Conservation (phyloP, 257 asterid genomes). For the Solanum rostratum region DNA sequence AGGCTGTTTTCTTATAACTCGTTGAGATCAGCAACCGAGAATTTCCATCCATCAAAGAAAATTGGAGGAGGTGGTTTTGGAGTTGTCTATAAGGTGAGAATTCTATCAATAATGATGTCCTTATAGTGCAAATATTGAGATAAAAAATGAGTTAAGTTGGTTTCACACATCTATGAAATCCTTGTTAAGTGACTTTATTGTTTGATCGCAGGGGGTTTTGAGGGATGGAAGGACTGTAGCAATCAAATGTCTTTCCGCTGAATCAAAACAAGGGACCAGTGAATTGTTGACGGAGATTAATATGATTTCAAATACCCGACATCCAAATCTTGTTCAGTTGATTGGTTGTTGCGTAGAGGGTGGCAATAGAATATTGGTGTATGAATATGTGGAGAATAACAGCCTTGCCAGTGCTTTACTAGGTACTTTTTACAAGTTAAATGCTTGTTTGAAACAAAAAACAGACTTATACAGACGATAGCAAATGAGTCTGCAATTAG, state of each 20-base stretch:
- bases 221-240: conserved; percentile 74
- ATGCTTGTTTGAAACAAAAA: not conserved
- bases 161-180: not conserved
- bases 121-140: not conserved
- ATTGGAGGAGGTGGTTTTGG: conserved; percentile 87
- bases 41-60: conserved; percentile 58
- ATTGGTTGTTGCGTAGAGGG: conserved; percentile 74
- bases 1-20: conserved; percentile 45
- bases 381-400: conserved; percentile 74
- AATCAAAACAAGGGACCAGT: conserved; percentile 61
- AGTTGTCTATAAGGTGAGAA: conserved; percentile 51
- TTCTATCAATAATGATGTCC: not conserved
- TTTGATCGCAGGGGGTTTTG: conserved; percentile 48
- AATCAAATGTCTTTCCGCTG: conserved; percentile 65
- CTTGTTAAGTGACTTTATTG: not conserved
- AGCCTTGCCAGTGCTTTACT: conserved; percentile 68
- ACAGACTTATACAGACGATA: not conserved
- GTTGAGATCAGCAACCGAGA: conserved; percentile 56
- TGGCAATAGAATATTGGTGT: conserved; percentile 46
- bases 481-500: not conserved
- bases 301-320: conserved; percentile 47
- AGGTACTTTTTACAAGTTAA: conserved; percentile 22
- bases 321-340: conserved; percentile 66
- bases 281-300: conserved; percentile 75
- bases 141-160: not conserved